Conservation (phyloP, 2,329 filamentous ascomycete genomes). For the Elsinoe necatrix region DNA sequence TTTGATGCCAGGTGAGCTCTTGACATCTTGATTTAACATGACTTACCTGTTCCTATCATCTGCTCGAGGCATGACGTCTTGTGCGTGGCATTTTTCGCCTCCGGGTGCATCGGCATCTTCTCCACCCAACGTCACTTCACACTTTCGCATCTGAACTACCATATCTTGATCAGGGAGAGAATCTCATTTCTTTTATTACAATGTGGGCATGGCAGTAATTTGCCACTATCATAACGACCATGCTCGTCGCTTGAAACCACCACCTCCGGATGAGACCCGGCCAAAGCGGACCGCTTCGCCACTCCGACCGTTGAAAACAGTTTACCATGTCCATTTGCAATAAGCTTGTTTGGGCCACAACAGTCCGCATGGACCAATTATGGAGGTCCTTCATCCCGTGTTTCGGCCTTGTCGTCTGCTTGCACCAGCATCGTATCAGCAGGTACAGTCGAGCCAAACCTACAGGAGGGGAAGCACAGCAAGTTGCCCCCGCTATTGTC, state of each 20-base stretch:
- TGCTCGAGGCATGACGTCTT: constrained; percentile 1
- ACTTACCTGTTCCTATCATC: no score
- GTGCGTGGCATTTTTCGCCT: neutral
- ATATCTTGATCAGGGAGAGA: neutral
- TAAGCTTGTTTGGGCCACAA: constrained; percentile 6
- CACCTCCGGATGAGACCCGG: neutral
- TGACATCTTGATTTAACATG: no score
- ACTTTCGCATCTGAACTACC: neutral
- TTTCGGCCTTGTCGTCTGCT: neutral
- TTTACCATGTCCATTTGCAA: neutral
- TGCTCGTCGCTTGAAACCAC: neutral
- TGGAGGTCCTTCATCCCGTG: neutral
- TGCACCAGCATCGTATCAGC: neutral
- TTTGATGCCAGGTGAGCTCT: no score
- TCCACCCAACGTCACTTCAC: neutral
- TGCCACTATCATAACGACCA: neutral
- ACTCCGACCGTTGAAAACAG: neutral
- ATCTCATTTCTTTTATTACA: neutral
- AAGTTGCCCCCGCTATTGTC: no score
- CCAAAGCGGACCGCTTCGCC: neutral
- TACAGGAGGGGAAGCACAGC: no score
- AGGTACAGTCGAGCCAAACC: constrained; percentile 2
- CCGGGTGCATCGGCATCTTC: constrained; percentile 4
- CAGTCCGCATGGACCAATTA: neutral
- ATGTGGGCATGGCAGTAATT: neutral